Percentiles rank a stretch among this genome's conserved stretches.
These are phyloP conservation scores for Claviceps sp. DNA, from an alignment of 2,329 filamentous ascomycete species.

Conservation along the genomic window DNA sequence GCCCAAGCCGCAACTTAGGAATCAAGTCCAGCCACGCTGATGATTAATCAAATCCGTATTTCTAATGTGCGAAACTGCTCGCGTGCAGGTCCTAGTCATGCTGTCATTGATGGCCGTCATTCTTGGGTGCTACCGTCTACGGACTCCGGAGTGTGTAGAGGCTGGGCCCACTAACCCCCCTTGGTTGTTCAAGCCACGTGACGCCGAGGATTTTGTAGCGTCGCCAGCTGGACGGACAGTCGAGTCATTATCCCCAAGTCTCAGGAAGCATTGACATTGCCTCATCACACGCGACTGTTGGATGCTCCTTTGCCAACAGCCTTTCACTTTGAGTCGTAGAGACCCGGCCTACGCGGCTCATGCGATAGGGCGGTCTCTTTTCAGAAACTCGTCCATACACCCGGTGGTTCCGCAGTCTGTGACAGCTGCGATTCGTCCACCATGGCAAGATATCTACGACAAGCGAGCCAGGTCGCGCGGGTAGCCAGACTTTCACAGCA, in stretches of 20 bases:
- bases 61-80: neutral
- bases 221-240: conserved; percentile 4
- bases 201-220: conserved; percentile 18
- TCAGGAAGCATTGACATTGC: conserved; percentile 5
- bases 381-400: conserved; percentile 11
- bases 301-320: conserved; percentile 1
- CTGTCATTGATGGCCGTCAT: conserved; percentile 1
- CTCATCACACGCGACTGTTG: conserved; percentile 11
- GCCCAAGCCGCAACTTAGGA: too few relatives aligned
- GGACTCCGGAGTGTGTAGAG: neutral
- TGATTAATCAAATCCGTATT: neutral
- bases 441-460: conserved; percentile 56
- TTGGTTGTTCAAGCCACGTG: conserved; percentile 14
- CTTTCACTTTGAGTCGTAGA: conserved; percentile 6
- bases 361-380: conserved; percentile 18
- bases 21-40: neutral
- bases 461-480: conserved; percentile 52
- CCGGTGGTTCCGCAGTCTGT: conserved; percentile 22
- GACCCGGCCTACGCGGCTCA: conserved; percentile 15
- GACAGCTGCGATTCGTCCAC: conserved; percentile 16
- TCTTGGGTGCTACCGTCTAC: neutral
- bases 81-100: neutral
- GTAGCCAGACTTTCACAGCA: conserved; percentile 44
- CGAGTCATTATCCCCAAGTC: conserved; percentile 15
- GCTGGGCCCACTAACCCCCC: conserved; percentile 2